Evolutionary conservation across 164 flowering plant genomes (phyloP).

Genomic region (Berberis vulgaris): DNA sequence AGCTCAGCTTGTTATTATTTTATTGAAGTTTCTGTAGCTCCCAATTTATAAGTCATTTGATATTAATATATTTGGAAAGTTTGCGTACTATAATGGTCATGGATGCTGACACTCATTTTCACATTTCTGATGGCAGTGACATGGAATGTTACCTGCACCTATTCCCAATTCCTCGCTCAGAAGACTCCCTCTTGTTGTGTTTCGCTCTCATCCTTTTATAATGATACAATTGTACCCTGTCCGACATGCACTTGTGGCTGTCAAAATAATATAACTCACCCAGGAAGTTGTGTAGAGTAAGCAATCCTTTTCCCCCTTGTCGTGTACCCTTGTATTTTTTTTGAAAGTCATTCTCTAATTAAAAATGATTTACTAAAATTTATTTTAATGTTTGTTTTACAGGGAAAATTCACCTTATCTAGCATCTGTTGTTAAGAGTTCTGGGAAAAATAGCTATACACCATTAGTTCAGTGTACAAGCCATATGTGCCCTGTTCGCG

Average conservation of each 20-base stretch:
- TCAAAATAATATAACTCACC: slow-evolving; percentile 35
- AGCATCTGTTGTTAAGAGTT: slow-evolving; percentile 34
- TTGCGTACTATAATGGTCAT: not conserved
- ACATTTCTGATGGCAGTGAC: slow-evolving; percentile 48
- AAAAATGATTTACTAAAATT: not conserved
- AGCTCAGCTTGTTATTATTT: no score
- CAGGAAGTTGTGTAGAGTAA: slow-evolving; percentile 56
- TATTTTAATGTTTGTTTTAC: slow-evolving; percentile 10
- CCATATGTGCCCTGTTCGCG: slow-evolving; percentile 2
- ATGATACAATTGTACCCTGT: slow-evolving; percentile 52
- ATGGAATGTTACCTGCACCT: slow-evolving; percentile 81
- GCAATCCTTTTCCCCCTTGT: not conserved
- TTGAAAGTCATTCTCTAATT: not conserved
- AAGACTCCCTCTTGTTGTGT: slow-evolving; percentile 71
- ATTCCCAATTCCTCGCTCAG: slow-evolving; percentile 60
- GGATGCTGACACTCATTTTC: no score
- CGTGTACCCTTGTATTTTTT: no score
- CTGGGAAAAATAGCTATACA: slow-evolving; percentile 29
- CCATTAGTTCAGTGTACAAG: slow-evolving; percentile 44
- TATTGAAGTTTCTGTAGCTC: no score
- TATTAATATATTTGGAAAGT: not conserved
- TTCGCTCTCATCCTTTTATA: slow-evolving; percentile 69
- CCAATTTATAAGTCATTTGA: not conserved
- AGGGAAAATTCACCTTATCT: slow-evolving; percentile 46
- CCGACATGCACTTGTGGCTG: slow-evolving; percentile 68